Conservation (phyloP, 2,329 filamentous ascomycete species). For the Proliferodiscus dingleyae region DNA sequence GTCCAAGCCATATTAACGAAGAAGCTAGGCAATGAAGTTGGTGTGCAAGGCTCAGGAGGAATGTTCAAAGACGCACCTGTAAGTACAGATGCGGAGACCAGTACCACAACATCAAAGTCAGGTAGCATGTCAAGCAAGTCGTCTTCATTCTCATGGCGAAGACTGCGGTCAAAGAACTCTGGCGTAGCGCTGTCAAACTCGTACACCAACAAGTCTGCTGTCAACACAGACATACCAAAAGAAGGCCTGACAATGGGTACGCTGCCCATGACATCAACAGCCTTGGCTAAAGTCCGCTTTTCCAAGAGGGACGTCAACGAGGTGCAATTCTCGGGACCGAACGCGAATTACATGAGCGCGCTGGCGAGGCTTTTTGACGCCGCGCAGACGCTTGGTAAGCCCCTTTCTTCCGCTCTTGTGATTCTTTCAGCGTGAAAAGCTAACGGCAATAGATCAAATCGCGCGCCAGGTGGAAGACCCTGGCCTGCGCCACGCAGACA, state of each 20-base stretch:
- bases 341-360: constrained; percentile 86
- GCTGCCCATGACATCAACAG: constrained; percentile 65
- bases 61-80: constrained; percentile 68
- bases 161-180: constrained; percentile 85
- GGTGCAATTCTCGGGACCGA: constrained; percentile 73
- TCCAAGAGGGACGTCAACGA: constrained; percentile 66
- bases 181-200: constrained; percentile 52
- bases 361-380: constrained; percentile 89
- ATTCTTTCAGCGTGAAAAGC: too few species aligned
- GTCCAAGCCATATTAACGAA: constrained; percentile 72
- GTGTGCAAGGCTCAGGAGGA: constrained; percentile 66
- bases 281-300: constrained; percentile 58
- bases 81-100: constrained; percentile 39
- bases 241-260: constrained; percentile 65
- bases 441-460: constrained; percentile 79
- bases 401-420: too few species aligned
- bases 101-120: constrained; percentile 40
- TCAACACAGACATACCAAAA: constrained; percentile 45
- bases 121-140: constrained; percentile 67
- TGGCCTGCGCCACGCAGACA: constrained; percentile 82
- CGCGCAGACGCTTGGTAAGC: constrained; percentile 83
- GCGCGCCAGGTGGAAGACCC: constrained; percentile 94
- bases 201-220: constrained; percentile 43
- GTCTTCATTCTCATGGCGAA: constrained; percentile 83
- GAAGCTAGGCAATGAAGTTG: constrained; percentile 90